These are phyloP conservation scores for Pichia nakasei DNA, from an alignment of 805 yeast species.

Conservation along the genomic window DNA sequence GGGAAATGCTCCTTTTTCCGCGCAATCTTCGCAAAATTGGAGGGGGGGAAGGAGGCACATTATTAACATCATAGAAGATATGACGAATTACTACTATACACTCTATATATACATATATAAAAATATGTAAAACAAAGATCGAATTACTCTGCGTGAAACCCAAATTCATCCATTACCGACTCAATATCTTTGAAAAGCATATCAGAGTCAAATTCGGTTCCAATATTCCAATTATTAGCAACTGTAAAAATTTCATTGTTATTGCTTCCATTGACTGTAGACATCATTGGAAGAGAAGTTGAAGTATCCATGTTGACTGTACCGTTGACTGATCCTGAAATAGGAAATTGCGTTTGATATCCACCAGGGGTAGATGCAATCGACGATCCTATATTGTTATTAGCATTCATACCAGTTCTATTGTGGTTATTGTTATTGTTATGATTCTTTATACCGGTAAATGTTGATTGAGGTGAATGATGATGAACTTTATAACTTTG, in stretches of 20 bases:
- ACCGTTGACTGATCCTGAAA: background rate
- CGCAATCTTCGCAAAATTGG: too few species aligned
- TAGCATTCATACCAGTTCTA: too few species aligned
- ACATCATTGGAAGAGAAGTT: too few species aligned
- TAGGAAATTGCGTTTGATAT: background rate
- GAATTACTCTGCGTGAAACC: slow-evolving; percentile 53
- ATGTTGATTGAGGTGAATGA: background rate
- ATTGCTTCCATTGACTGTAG: background rate
- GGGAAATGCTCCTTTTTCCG: too few species aligned
- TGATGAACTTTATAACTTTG: background rate
- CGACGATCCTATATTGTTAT: background rate
- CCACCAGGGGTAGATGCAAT: background rate
- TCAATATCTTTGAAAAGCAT: slow-evolving; percentile 76
- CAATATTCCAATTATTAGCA: slow-evolving; percentile 34
- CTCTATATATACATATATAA: too few species aligned
- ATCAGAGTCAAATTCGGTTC: slow-evolving; percentile 38
- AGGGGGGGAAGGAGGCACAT: too few species aligned
- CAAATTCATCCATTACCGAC: slow-evolving; percentile 85
- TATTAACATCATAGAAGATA: too few species aligned
- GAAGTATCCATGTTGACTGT: background rate
- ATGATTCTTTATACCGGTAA: too few species aligned
- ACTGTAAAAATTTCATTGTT: slow-evolving; percentile 6
- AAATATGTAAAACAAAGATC: too few species aligned
- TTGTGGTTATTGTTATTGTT: too few species aligned
- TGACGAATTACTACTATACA: too few species aligned